Evolutionary conservation across 441 rosid genomes (phyloP).

Genomic region (Adansonia gregorii): DNA sequence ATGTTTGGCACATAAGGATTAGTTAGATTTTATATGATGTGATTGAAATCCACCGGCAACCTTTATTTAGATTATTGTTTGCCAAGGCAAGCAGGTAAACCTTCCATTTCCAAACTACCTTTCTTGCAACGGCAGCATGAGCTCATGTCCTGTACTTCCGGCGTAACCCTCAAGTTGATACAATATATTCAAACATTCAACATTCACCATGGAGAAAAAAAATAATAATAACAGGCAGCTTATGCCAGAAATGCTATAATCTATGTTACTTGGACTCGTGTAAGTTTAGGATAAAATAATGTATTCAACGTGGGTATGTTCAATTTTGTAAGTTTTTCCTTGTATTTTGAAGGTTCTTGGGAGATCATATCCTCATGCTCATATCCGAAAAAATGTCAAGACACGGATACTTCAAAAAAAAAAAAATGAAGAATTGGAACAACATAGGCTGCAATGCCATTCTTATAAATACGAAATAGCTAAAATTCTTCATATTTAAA

Average conservation of each 20-base stretch:
- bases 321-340: no score
- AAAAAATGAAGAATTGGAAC: no score
- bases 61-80: neutral
- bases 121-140: constrained; percentile 17
- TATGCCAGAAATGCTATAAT: neutral
- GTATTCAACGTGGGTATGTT: no score
- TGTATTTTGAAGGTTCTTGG: no score
- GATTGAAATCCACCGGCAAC: neutral
- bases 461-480: neutral
- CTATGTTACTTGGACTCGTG: no score
- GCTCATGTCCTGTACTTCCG: neutral
- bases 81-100: constrained; percentile 4
- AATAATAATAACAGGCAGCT: constrained; percentile 6
- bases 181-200: constrained; percentile 8
- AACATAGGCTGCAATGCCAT: neutral
- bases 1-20: neutral
- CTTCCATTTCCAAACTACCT: constrained; percentile 22
- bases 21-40: neutral
- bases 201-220: neutral
- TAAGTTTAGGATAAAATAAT: no score
- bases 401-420: no score
- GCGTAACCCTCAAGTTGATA: neutral
- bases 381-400: no score
- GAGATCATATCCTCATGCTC: no score
- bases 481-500: neutral